Percentiles rank a stretch among this genome's conserved stretches.
Conservation (phyloP, 306 rosid genomes). For the Cicer cuneatum region DNA sequence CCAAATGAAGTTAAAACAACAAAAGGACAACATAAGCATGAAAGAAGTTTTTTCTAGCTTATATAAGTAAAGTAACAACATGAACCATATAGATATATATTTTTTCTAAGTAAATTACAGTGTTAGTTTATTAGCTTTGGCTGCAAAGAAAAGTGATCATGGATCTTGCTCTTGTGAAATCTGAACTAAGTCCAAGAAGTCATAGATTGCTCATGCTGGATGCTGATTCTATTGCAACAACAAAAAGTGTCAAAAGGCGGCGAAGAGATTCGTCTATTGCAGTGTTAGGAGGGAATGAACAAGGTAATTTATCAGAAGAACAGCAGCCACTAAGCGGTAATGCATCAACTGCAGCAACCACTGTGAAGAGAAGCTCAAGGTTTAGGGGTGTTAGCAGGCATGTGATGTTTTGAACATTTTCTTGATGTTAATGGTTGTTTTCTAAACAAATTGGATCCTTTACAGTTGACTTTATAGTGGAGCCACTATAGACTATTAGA, state of each 20-base stretch:
- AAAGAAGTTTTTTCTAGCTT: constrained; percentile 40
- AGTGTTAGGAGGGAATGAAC: constrained; percentile 42
- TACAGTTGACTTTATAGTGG: no score
- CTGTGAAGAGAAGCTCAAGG: constrained; percentile 80
- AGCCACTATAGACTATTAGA: no score
- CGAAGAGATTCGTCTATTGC: constrained; percentile 50
- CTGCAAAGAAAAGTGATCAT: constrained; percentile 38
- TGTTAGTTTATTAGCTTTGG: constrained; percentile 20
- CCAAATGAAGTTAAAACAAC: constrained; percentile 27
- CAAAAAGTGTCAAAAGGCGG: constrained; percentile 58
- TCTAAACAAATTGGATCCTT: no score
- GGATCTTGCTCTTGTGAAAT: constrained; percentile 56
- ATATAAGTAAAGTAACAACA: constrained; percentile 32
- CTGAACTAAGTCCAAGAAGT: constrained; percentile 49
- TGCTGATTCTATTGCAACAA: constrained; percentile 39
- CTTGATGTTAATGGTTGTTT: not conserved
- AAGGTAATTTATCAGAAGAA: constrained; percentile 39
- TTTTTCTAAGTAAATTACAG: constrained; percentile 24
- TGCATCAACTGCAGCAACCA: constrained; percentile 46
- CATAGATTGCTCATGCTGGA: constrained; percentile 53
- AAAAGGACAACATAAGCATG: constrained; percentile 42
- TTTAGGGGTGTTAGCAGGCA: constrained; percentile 86
- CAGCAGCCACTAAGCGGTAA: constrained; percentile 49
- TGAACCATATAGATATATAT: constrained; percentile 16
- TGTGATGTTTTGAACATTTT: constrained; percentile 19